Percentiles rank a stretch among this genome's conserved stretches.
These are phyloP conservation scores for Fusarium dimerum DNA, from an alignment of 2,329 filamentous ascomycete genomes.

Conservation along the genomic window DNA sequence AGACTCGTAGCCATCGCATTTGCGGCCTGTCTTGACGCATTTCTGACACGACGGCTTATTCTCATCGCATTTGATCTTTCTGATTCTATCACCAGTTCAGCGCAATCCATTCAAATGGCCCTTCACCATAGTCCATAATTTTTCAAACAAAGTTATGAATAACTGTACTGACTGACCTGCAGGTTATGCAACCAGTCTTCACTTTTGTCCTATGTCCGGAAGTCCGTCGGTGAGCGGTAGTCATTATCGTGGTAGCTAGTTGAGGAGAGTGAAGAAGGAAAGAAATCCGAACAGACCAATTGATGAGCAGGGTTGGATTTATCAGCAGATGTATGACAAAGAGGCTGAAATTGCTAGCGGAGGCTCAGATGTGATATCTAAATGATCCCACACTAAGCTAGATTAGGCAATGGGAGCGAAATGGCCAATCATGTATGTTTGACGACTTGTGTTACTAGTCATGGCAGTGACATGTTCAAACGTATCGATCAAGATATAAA, in stretches of 20 bases:
- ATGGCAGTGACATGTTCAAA: neutral
- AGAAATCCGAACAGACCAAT: no score
- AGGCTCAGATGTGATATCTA: no score
- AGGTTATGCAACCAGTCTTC: conserved; percentile 45
- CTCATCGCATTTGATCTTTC: conserved; percentile 42
- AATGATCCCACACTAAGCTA: conserved; percentile 13
- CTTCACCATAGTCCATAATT: neutral
- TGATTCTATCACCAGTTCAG: conserved; percentile 31
- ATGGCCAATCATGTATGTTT: conserved; percentile 36
- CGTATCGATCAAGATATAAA: conserved; percentile 9
- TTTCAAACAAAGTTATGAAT: conserved; percentile 13
- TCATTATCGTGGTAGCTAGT: no score
- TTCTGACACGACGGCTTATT: conserved; percentile 37
- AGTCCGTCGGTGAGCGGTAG: conserved; percentile 27
- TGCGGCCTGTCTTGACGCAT: conserved; percentile 41
- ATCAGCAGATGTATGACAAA: no score
- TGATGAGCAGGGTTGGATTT: no score
- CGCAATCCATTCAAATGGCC: conserved; percentile 3
- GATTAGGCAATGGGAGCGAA: conserved; percentile 34
- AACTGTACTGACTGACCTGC: conserved; percentile 38
- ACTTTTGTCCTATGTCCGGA: conserved; percentile 33
- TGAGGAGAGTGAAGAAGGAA: no score
- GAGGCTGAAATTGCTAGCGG: no score
- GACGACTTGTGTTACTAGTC: neutral
- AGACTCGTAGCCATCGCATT: conserved; percentile 45